Base-by-base conservation (phyloP, 169 alveolate species). In the Babesia microti region DNA sequence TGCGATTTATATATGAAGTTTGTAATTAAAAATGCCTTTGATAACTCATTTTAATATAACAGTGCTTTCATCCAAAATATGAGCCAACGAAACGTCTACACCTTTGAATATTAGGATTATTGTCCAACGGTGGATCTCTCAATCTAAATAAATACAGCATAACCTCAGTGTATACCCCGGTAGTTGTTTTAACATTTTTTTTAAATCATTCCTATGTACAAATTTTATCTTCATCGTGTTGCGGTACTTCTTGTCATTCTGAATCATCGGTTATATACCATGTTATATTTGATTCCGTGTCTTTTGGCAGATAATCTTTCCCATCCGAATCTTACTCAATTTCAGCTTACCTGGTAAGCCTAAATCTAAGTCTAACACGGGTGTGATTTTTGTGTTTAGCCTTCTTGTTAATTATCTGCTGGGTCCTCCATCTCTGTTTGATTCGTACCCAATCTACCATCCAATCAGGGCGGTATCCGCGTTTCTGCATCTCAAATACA, bases 321-420 rank as follows among this genome's bases (percentile, higher is more conserved):
- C 84, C 84, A 74, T 22, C 84, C 84, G 47, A 74, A 74, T 59
- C 67, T 59, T 24, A 0, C 15, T 2, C 21, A 22, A 14, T 1
- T 1, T 12, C 9, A 23, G 6, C 3, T 0, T 49, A 49, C 41
- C 75, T 47, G 11, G 84, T 74, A 30, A 74, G 65, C 29, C 84
- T 65, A 48, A 74, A 74, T 29, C 84, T 44, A 35, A 74, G 52
- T 14, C 78, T 73, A 19, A 74, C 84, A 9, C 73, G 55, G 4
- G 79, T 66, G 44, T 74, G 84, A 43, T 68, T 68, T 56, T 74
- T 74, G 22, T 41, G 78, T 47, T 74, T 74, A 33, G 59, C 56
- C 56, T 74, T 74, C 61, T 50, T 68, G 51, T 47, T 54, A 15
- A 72, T 33, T 42, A 68, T 24, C 23, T 74, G 74, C 17, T 69